These are phyloP conservation scores for Massarina eburnea DNA, from an alignment of 2,329 filamentous ascomycete genomes.

Conservation along the genomic window DNA sequence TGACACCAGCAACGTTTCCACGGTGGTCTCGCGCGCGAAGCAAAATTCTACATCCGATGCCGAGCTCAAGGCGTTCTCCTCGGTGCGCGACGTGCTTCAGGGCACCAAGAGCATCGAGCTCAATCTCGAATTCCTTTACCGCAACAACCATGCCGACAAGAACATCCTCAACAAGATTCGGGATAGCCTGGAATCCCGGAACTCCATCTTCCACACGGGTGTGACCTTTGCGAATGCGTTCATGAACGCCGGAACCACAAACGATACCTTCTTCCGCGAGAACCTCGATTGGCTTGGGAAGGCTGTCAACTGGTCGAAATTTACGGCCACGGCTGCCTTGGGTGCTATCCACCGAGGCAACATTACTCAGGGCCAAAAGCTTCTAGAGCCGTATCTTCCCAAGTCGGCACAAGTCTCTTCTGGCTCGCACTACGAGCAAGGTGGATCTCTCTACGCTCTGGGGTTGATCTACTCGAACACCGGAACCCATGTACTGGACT, in stretches of 20 bases:
- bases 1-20: conserved; percentile 56
- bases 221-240: conserved; percentile 98
- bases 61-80: conserved; percentile 57
- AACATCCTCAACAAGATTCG: conserved; percentile 94
- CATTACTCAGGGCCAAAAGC: conserved; percentile 86
- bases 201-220: conserved; percentile 97
- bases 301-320: conserved; percentile 99
- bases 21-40: conserved; percentile 47
- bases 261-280: conserved; percentile 97
- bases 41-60: conserved; percentile 50
- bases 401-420: conserved; percentile 66
- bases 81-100: conserved; percentile 67
- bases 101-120: conserved; percentile 93
- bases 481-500: conserved; percentile 83
- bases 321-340: conserved; percentile 92
- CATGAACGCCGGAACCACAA: conserved; percentile 98
- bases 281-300: conserved; percentile 98
- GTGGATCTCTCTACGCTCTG: conserved; percentile 92
- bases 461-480: conserved; percentile 98
- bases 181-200: conserved; percentile 91
- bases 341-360: conserved; percentile 98
- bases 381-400: conserved; percentile 92
- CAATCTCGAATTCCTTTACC: conserved; percentile 93
- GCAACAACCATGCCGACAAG: conserved; percentile 90
- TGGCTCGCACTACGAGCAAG: conserved; percentile 93